Evolutionary conservation across 2,329 filamentous ascomycete species (phyloP).

Genomic region (Dactylonectria estremocensis): DNA sequence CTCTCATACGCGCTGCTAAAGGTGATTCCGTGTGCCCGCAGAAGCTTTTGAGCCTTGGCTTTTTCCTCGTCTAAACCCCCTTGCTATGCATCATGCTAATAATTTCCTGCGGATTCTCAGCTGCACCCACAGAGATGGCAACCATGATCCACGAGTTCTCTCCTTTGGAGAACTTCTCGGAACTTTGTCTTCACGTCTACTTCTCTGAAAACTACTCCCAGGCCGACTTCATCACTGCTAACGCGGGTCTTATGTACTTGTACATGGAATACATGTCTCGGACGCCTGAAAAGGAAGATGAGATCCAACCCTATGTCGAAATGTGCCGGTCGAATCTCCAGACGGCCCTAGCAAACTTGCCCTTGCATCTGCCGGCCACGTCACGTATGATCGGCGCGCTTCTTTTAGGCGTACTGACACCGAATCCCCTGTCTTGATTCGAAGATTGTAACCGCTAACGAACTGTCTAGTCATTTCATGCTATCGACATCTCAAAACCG

Average conservation of each 20-base stretch:
- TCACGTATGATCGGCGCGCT: constrained; percentile 46
- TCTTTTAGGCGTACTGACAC: constrained; percentile 39
- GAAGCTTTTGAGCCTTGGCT: neutral
- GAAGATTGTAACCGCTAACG: neutral
- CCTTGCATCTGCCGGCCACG: constrained; percentile 50
- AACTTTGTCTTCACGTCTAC: constrained; percentile 52
- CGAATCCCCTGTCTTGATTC: neutral
- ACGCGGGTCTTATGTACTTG: constrained; percentile 50
- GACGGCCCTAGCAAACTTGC: constrained; percentile 50
- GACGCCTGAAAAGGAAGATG: constrained; percentile 24
- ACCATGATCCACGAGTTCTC: constrained; percentile 49
- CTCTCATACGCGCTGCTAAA: constrained; percentile 34
- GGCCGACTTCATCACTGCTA: constrained; percentile 52
- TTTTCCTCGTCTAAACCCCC: neutral
- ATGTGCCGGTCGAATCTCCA: constrained; percentile 51
- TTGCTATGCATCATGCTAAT: neutral
- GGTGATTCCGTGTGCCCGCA: constrained; percentile 28
- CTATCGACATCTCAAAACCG: constrained; percentile 52
- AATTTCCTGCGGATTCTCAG: neutral
- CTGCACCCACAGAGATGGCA: constrained; percentile 16
- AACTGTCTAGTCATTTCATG: constrained; percentile 49
- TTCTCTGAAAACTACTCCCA: constrained; percentile 51
- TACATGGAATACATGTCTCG: constrained; percentile 42
- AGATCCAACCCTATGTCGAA: constrained; percentile 36
- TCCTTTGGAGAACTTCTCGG: constrained; percentile 48